Conservation (phyloP, 2,329 filamentous ascomycete species). For the Fusarium algeriense region DNA sequence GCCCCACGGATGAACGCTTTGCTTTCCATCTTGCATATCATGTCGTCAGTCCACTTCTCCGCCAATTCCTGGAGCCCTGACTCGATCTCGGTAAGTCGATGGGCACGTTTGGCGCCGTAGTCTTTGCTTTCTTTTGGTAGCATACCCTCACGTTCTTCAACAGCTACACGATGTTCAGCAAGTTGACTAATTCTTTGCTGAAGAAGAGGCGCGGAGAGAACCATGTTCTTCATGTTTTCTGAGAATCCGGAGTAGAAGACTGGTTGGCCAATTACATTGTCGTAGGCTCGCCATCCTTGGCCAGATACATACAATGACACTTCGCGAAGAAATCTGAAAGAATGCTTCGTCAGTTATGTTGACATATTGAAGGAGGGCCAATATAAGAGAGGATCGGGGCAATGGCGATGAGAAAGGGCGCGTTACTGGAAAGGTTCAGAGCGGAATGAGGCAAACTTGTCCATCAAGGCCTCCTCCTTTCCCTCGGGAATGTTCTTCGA, state of each 20-base stretch:
- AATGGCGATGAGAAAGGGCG: conserved; percentile 26
- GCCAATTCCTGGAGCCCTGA: conserved; percentile 82
- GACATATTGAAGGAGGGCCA: not conserved
- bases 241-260: conserved; percentile 94
- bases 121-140: conserved; percentile 68
- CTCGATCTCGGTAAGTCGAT: conserved; percentile 74
- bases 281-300: conserved; percentile 95
- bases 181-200: conserved; percentile 80
- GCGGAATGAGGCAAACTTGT: conserved; percentile 89
- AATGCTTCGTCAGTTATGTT: conserved; percentile 21
- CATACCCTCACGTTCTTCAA: conserved; percentile 82
- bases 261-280: conserved; percentile 88
- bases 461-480: conserved; percentile 78
- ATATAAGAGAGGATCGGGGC: not conserved
- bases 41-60: conserved; percentile 87
- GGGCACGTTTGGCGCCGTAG: conserved; percentile 62
- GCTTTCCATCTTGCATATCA: conserved; percentile 99
- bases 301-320: conserved; percentile 93
- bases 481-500: conserved; percentile 58
- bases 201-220: conserved; percentile 81
- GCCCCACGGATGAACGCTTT: conserved; percentile 91
- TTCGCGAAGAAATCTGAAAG: conserved; percentile 85
- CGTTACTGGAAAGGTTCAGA: conserved; percentile 70
- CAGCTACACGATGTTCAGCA: conserved; percentile 77
- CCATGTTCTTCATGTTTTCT: conserved; percentile 85